Evolutionary conservation across 495 filamentous ascomycete genomes (phyloP), one percentile per base, ranked within the genome.

Genomic region (Talaromyces nanjingensis): DNA sequence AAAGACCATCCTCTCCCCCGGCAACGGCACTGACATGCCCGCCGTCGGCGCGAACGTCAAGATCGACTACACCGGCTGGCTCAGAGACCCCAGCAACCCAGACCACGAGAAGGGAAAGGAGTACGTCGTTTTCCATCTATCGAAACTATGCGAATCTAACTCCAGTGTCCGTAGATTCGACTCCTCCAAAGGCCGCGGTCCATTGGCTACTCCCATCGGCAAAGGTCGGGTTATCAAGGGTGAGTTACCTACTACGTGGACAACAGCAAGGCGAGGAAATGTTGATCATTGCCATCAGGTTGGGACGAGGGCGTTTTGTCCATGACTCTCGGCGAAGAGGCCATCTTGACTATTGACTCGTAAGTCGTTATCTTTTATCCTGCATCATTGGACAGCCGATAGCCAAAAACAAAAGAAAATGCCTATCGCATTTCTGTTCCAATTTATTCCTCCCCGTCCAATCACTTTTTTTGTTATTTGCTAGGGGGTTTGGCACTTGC

Each of bases 291-390:
- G 37, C 45, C 59, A 53, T 63, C 59, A 56, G 91, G 91, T 54
- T 96, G 91, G 91, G 91, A 96, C 65, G 86, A 93, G 79, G 91
- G 89, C 64, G 90, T 96, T 31, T 75, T 83, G 24, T 77, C 84
- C 65, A 93, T 96, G 90, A 87, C 80, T 66, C 77, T 91, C 9
- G 91, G 91, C 66, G 91, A 96, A 81, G 89, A 87, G 74, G 86
- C 89, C 25, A 87, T 86, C 18, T 76, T 96, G 65, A 89, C 86
- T 37, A 94, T 94, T 66, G 81, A 85, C 29, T 83, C 84, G 91
- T 93, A 80, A 72, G 86, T 75, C 61, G 45, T 29, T 20, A 54
- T 66, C 59, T 56, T 6, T 56, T 29, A 3, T 9, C 45, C 18
- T 3, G n/a, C 55, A 65, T 42, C 37, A 42, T 42, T 42, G 37